A percentile compares a stretch with the other conserved stretches of the same genome.
These are phyloP conservation scores for Inga laurina DNA, from an alignment of 306 rosid species.

Conservation along the genomic window DNA sequence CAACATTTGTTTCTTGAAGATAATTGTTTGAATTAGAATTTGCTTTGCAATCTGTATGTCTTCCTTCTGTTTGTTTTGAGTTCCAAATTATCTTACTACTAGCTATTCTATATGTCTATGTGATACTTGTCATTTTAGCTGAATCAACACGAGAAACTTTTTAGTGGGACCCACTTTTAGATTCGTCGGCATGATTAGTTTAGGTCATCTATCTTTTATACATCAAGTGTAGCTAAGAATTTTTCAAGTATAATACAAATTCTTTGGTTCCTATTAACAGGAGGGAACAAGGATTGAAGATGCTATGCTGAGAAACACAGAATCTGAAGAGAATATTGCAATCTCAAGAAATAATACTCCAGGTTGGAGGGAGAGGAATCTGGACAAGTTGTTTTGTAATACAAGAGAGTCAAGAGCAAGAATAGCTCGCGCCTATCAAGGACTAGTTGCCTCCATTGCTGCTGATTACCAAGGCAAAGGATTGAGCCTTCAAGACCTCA, in stretches of 20 bases:
- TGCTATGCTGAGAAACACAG: constrained; percentile 40
- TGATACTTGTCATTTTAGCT: background rate
- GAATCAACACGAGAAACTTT: background rate
- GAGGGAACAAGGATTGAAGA: constrained; percentile 67
- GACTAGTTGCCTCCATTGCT: constrained; percentile 76
- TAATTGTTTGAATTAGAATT: background rate
- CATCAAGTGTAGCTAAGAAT: background rate
- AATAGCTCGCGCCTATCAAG: constrained; percentile 50
- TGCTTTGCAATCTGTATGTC: background rate
- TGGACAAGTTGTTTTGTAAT: constrained; percentile 52
- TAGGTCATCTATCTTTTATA: background rate
- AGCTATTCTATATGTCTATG: background rate
- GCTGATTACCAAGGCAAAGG: constrained; percentile 71
- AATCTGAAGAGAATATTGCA: constrained; percentile 44
- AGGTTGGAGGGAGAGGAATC: constrained; percentile 38
- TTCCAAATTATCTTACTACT: background rate
- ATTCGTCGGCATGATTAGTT: background rate
- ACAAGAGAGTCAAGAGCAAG: constrained; percentile 60
- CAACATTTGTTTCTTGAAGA: background rate
- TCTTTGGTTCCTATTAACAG: constrained; percentile 35
- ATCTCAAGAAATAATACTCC: constrained; percentile 40
- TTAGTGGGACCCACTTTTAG: background rate
- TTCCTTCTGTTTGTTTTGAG: constrained; percentile 3
- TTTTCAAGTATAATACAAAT: background rate
- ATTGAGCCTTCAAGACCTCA: constrained; percentile 73